Evolutionary conservation across 805 yeast species (phyloP), one percentile per base, ranked within the genome.

Genomic region (Myxozyma neglecta): DNA sequence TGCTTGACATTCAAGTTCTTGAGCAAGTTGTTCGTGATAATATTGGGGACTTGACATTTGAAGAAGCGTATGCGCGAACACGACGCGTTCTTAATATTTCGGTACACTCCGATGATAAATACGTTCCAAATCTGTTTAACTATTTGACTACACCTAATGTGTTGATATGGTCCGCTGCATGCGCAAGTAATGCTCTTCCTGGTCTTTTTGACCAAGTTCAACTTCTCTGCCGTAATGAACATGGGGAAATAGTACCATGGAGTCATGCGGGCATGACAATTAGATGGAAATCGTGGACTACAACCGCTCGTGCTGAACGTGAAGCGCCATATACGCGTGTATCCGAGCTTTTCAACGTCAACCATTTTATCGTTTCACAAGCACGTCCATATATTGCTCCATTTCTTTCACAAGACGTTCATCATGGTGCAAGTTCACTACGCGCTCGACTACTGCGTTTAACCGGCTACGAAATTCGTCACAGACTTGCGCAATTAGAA

Each of bases 321-420:
- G 80, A 82, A 45, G 84, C 87, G 10, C 97, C 97, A 0, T 93
- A 93, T 71, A 88, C 94, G 0, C 79, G 97, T 57, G 80, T 93
- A 52, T 88, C 97, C 0, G 98, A 94, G 73, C 80, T 93, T 61
- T 94, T 93, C 78, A 94, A 94, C 70, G 98, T 94, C 29, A 94
- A 94, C 74, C 96, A 92, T 74, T 93, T 90, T 71, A 80, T 94
- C 36, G 92, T 92, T 1, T 89, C 97, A 20, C 79, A 93, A 66
- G 97, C 98, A 8, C 81, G 97, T 64, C 97, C 98, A 0, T 94
- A 93, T 70, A 77, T 93, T 68, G 97, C 97, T 0, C 97, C 98
- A 0, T 77, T 93, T 59, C 82, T 94, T 47, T 85, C 89, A 42
- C 87, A 89, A 66, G 97, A 90, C 36, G 80, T 90, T 70, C 87